Conservation (phyloP, 768 basidiomycete species). For the Boletus subparvulus region DNA sequence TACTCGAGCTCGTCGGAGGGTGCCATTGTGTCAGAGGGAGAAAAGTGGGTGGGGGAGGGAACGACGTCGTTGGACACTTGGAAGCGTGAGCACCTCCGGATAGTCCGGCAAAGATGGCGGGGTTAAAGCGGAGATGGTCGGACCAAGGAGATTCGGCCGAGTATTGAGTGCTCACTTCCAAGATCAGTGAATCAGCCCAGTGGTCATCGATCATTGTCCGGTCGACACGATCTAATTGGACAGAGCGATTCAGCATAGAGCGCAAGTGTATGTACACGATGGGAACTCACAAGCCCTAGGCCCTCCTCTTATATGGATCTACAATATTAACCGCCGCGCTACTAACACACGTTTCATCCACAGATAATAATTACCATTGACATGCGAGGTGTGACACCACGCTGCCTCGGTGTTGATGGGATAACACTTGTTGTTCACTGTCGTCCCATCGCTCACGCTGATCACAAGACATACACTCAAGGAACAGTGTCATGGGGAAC, state of each 20-base stretch:
- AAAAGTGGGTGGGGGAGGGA: not conserved
- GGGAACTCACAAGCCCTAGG: not conserved
- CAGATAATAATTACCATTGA: not conserved
- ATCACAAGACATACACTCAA: not conserved
- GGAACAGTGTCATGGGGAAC: too few relatives aligned
- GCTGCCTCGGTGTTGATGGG: too few relatives aligned
- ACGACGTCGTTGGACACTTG: not conserved
- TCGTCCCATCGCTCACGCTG: not conserved
- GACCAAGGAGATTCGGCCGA: conserved; percentile 3
- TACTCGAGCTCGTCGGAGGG: conserved; percentile 84
- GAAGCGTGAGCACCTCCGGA: not conserved
- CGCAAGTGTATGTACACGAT: not conserved
- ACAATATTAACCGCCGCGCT: not conserved
- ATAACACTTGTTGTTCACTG: too few relatives aligned
- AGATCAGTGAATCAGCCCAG: not conserved
- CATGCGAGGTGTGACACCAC: too few relatives aligned
- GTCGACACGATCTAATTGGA: not conserved
- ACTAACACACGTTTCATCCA: not conserved
- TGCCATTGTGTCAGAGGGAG: conserved; percentile 40
- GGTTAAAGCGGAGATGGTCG: conserved; percentile 26
- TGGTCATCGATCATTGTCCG: too few relatives aligned
- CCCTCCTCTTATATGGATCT: not conserved
- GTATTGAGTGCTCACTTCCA: too few relatives aligned
- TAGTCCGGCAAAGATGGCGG: conserved; percentile 4
- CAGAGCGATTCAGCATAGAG: not conserved